Evolutionary conservation across 257 asterid genomes (phyloP).

Genomic region (Solanum bukasovii): DNA sequence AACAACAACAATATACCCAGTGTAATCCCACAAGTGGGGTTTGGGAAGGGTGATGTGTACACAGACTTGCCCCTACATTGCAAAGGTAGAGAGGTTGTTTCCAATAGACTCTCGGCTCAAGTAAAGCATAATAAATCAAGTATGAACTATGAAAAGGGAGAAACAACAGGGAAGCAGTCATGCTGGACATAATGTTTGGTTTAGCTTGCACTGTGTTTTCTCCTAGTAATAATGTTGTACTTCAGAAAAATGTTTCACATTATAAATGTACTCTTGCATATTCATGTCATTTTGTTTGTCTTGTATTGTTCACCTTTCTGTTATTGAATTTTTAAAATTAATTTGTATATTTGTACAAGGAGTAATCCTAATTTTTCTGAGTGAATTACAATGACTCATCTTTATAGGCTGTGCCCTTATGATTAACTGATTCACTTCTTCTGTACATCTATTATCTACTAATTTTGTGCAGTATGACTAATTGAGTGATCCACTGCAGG

Average conservation of each 20-base stretch:
- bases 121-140: background rate
- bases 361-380: background rate
- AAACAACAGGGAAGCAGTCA: background rate
- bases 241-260: background rate
- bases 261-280: background rate
- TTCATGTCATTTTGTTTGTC: background rate
- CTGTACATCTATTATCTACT: background rate
- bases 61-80: background rate
- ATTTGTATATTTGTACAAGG: background rate
- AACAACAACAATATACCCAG: background rate
- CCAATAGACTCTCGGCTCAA: background rate
- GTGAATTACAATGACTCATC: background rate
- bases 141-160: background rate
- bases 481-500: conserved; percentile 40
- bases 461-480: background rate
- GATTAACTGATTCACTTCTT: background rate
- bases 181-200: background rate
- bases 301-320: background rate
- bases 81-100: background rate
- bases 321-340: background rate
- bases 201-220: background rate
- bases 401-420: background rate
- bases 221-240: background rate
- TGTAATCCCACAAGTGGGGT: background rate
- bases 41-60: background rate